Base-by-base conservation (phyloP, 2,329 filamentous ascomycete genomes). In the Monilinia aucupariae region DNA sequence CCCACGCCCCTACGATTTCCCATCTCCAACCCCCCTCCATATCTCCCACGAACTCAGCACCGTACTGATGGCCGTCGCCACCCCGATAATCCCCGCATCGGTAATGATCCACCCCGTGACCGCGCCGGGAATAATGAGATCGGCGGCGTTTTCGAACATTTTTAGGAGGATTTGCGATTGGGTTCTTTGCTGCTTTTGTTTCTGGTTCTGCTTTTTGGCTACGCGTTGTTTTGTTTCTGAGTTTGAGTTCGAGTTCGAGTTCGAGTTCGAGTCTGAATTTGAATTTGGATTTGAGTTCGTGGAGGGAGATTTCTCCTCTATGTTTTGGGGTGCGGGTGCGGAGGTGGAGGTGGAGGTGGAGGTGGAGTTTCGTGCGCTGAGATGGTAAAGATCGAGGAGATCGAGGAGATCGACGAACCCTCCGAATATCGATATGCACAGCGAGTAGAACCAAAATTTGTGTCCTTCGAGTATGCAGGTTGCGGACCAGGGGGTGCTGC, bases 371-470 rank as follows among this genome's bases (percentile, higher is more conserved):
- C 41, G 59, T 9, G 7, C 5, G 34, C 6, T 39, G 20, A 49
- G 6, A 25, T 30, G 39, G 12, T 51, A 52, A 12, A 68, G 51
- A 22, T 67, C n/a, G n/a, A n/a, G n/a, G n/a, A n/a, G n/a, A n/a
- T n/a, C 64, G 37, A 39, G 15, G 4, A 39, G 1, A 39, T 39
- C 47, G 67, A 55, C n/a, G 65, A 62, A 1, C 5, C 76, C 73
- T 13, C 77, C 15, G 83, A 71, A 65, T 12, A 71, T 77, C 74
- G 64, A 83, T 67, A 39, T 78, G 37, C 2, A 77, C 75, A 30
- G 77, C 70, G 3, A 81, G 47, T 85, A 82, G 66, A 90, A 82
- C 89, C 89, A 92, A 74, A 88, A 86, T 59, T 84, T 81, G 75
- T 89, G 84, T 0, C 82, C 83, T 74, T 91, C 85, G 27, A 81